phyloP scores from a whole-genome alignment of 805 yeast genomes.

The Yarrowia osloensis region DNA sequence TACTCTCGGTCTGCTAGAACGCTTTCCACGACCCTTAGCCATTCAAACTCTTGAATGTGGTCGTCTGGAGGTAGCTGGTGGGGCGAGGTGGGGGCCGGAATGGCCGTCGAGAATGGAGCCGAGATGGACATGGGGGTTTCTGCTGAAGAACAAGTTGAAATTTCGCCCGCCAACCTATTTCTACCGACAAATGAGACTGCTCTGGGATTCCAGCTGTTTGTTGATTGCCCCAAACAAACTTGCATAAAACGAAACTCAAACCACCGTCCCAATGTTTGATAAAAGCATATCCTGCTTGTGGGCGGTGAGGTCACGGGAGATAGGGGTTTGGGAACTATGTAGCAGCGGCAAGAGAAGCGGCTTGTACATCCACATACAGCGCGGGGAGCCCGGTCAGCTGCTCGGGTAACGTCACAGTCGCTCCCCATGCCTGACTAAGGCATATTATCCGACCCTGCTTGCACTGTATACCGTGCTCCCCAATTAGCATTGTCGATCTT shows the following conservation, averaged over 20 bases:
- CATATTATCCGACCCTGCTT: not conserved
- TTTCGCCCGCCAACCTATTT: not conserved
- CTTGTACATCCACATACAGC: not conserved
- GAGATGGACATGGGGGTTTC: not conserved
- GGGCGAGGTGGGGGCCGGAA: not conserved
- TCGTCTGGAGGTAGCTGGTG: not conserved
- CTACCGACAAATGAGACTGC: not conserved
- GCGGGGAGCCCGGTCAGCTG: not conserved
- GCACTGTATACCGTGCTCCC: not conserved
- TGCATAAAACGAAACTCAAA: not conserved
- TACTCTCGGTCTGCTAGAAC: slow-evolving; percentile 4
- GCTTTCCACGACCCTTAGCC: slow-evolving; percentile 1
- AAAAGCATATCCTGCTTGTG: slow-evolving; percentile 10
- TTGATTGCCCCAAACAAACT: slow-evolving; percentile 9
- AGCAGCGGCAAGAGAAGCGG: not conserved
- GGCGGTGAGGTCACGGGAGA: slow-evolving; percentile 14
- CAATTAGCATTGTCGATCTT: not conserved
- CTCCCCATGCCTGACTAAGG: not conserved
- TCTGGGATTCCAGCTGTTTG: slow-evolving; percentile 14
- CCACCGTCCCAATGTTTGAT: not conserved
- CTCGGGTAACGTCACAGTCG: not conserved
- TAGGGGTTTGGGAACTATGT: slow-evolving; percentile 1
- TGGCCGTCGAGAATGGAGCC: not conserved
- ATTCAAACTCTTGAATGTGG: slow-evolving; percentile 10
- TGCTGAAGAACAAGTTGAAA: not conserved